Evolutionary conservation across 768 basidiomycete species (phyloP).

Genomic region (Mycena albidolilacea): DNA sequence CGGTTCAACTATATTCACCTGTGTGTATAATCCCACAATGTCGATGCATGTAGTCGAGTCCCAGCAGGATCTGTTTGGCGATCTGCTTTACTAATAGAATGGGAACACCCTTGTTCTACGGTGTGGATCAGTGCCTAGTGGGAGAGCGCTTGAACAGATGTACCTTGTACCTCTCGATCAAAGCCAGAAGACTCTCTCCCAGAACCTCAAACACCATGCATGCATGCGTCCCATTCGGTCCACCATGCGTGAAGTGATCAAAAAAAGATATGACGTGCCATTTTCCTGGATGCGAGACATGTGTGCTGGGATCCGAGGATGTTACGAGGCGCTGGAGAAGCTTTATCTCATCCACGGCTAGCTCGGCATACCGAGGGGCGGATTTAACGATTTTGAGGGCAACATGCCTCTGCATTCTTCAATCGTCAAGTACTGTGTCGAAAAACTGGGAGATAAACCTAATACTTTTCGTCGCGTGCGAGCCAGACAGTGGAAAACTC

Average conservation of each 20-base stretch:
- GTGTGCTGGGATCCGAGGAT: constrained; percentile 53
- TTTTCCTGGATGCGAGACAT: constrained; percentile 83
- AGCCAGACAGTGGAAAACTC: constrained; percentile 66
- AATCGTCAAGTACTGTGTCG: constrained; percentile 56
- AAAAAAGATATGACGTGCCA: constrained; percentile 98
- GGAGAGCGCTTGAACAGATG: not conserved
- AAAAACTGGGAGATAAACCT: constrained; percentile 34
- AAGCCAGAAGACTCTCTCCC: constrained; percentile 94
- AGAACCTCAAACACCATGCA: constrained; percentile 99
- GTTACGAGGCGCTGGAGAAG: constrained; percentile 95
- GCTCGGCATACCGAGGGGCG: constrained; percentile 96
- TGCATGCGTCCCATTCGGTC: constrained; percentile 96
- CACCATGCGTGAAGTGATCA: constrained; percentile 97
- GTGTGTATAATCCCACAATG: constrained; percentile 98
- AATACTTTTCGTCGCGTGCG: constrained; percentile 54
- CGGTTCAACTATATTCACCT: constrained; percentile 55
- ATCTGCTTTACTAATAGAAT: constrained; percentile 95
- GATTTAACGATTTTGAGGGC: constrained; percentile 82
- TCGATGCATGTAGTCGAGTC: constrained; percentile 97
- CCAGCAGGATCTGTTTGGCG: constrained; percentile 94
- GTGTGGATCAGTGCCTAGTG: not conserved
- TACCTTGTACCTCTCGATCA: constrained; percentile 95
- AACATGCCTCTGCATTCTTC: constrained; percentile 59
- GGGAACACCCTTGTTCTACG: constrained; percentile 92
- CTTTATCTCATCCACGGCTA: constrained; percentile 98